Base-by-base conservation (phyloP, 768 basidiomycete species). In the Terana coerulea region DNA sequence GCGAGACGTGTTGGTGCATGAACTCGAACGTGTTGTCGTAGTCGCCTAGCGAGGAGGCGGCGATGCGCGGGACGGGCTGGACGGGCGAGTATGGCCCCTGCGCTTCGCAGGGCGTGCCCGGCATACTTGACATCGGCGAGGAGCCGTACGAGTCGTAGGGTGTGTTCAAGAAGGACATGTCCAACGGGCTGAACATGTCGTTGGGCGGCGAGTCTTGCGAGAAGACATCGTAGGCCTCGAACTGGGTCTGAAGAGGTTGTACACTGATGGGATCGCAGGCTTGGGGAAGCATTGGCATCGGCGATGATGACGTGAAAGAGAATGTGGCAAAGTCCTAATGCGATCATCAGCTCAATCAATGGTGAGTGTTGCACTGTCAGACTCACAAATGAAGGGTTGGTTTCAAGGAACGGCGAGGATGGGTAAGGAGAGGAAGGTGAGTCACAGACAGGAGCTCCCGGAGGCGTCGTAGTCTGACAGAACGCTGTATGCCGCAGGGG, bases 311-410 rank as follows among this genome's bases (percentile, higher is more conserved):
- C 14, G 53, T 49, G 55, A 61, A 66, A 59, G 61, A 51, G 61
- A 66, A 66, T 49, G 65, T 58, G 55, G 42, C 50, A 44, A 64
- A 64, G 37, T 62, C 57, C 63, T 66, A 49, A 40, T n/a, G 43
- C 29, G 41, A 39, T 19, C 2, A 1, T 30, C 21, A 49, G 58
- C 47, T 49, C 19, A 41, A 26, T 33, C n/a, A n/a, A n/a, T 9
- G 19, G 19, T n/a, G 24, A 40, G 39, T 8, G 8, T 9, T 40
- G 19, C 10, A 10, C 10, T 40, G n/a, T n/a, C n/a, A n/a, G n/a
- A 62, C 65, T 66, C 50, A 66, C 65, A 51, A 66, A 63, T 6
- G 60, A 58, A 51, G 58, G 56, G 43, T 59, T 58, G 14, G 56
- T 34, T 14, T 52, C 47, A 55, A 60, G 28, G 53, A 63, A 51